Evolutionary conservation across 768 basidiomycete genomes (phyloP).

Genomic region (Cystobasidium ongulense): DNA sequence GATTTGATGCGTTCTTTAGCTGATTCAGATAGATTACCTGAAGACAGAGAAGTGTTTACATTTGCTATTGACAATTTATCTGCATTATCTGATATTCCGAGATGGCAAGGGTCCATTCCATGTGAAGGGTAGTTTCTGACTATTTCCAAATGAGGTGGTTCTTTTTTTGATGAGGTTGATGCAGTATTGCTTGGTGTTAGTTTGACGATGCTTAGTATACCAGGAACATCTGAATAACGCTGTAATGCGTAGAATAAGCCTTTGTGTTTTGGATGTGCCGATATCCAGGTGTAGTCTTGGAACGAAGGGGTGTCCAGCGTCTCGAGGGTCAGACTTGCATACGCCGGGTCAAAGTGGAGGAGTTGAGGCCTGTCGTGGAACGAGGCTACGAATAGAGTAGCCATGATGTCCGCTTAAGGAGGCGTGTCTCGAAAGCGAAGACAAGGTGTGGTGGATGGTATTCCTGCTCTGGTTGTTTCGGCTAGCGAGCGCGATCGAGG

Average conservation of each 20-base stretch:
- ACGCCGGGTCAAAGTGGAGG: not conserved
- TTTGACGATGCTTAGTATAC: not conserved
- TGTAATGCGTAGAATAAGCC: conserved; percentile 19
- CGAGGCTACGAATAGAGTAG: conserved; percentile 1
- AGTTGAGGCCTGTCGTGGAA: conserved; percentile 18
- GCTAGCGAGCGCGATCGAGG: not conserved
- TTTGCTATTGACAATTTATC: conserved; percentile 16
- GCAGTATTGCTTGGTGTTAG: too few species aligned
- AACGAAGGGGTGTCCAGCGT: not conserved
- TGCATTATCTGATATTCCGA: not conserved
- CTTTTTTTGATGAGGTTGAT: not conserved
- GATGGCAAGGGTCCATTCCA: conserved; percentile 27
- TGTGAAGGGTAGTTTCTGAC: not conserved
- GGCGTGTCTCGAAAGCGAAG: not conserved
- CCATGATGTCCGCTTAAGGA: not conserved
- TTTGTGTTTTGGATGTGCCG: conserved; percentile 4
- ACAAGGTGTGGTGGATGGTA: too few species aligned
- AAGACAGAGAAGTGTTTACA: conserved; percentile 1
- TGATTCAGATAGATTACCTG: not conserved
- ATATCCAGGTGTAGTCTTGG: conserved; percentile 21
- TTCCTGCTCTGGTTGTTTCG: not conserved
- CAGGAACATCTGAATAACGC: not conserved
- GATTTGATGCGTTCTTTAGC: not conserved
- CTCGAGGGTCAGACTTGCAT: not conserved
- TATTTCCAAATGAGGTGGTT: not conserved